phyloP scores from a whole-genome alignment of 2,329 filamentous ascomycete species.

The Harringtonia aguacate region DNA sequence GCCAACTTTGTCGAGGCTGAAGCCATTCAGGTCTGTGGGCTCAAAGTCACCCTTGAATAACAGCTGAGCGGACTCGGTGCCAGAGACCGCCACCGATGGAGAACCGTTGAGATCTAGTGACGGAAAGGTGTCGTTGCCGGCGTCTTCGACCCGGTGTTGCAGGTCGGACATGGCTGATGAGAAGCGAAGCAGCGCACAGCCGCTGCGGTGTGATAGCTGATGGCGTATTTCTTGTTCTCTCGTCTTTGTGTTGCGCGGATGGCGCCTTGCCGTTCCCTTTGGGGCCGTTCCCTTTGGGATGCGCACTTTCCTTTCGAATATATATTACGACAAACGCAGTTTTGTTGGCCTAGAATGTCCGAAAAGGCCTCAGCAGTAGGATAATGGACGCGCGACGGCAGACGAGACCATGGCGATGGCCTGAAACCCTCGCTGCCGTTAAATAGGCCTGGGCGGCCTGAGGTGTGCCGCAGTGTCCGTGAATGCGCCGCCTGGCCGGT shows the following conservation, averaged over 20 bases:
- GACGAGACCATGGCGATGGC: constrained; percentile 4
- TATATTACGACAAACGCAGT: no score
- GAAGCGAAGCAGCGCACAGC: background rate
- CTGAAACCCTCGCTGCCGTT: no score
- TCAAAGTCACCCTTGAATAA: constrained; percentile 19
- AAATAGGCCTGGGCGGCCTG: no score
- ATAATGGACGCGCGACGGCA: background rate
- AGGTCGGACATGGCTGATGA: constrained; percentile 27
- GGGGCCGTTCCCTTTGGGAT: no score
- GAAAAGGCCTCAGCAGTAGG: background rate
- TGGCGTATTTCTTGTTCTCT: no score
- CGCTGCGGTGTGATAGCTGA: no score
- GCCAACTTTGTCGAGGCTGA: constrained; percentile 24
- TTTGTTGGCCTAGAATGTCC: background rate
- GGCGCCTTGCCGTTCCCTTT: no score
- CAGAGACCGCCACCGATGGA: constrained; percentile 14
- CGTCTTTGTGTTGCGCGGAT: no score
- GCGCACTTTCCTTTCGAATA: no score
- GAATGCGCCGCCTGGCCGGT: no score
- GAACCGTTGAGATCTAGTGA: constrained; percentile 24
- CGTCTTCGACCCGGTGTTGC: constrained; percentile 19
- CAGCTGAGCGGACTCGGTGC: constrained; percentile 19
- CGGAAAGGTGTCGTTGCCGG: constrained; percentile 19
- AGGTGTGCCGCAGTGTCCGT: no score
- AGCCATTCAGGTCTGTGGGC: constrained; percentile 22